These are phyloP conservation scores for Cladobotryum protrusum DNA, from an alignment of 2,329 filamentous ascomycete species.

Conservation along the genomic window DNA sequence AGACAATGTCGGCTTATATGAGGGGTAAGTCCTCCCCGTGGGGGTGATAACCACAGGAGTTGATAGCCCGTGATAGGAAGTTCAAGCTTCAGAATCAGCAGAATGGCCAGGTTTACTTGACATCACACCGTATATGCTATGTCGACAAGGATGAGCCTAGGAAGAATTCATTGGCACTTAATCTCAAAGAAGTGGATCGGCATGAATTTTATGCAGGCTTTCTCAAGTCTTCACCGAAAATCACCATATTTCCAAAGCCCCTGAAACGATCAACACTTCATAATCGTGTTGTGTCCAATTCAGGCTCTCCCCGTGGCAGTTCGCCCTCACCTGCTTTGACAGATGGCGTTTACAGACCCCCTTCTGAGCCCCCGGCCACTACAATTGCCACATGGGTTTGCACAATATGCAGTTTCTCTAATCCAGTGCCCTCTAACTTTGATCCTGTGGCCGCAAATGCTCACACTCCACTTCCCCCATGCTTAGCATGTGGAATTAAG, in stretches of 20 bases:
- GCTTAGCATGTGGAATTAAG: slow-evolving; percentile 89
- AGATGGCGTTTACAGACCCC: slow-evolving; percentile 36
- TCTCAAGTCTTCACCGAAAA: slow-evolving; percentile 88
- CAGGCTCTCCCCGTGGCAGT: slow-evolving; percentile 39
- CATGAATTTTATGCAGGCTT: slow-evolving; percentile 92
- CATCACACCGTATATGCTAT: slow-evolving; percentile 92
- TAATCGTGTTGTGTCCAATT: slow-evolving; percentile 43
- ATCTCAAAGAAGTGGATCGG: slow-evolving; percentile 85
- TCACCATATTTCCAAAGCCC: slow-evolving; percentile 81
- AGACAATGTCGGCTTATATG: slow-evolving; percentile 94
- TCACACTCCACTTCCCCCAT: slow-evolving; percentile 76
- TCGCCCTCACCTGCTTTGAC: slow-evolving; percentile 41
- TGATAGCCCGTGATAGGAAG: slow-evolving; percentile 54
- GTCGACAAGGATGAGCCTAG: slow-evolving; percentile 84
- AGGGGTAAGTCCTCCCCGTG: slow-evolving; percentile 63
- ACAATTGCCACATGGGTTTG: slow-evolving; percentile 85
- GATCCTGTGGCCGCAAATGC: slow-evolving; percentile 75
- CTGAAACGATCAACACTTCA: slow-evolving; percentile 58
- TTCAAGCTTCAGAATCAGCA: slow-evolving; percentile 92
- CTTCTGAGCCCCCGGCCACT: slow-evolving; percentile 36
- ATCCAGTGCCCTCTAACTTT: slow-evolving; percentile 88
- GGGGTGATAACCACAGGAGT: not conserved
- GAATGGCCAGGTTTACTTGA: slow-evolving; percentile 93
- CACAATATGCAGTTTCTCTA: slow-evolving; percentile 91
- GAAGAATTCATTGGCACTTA: slow-evolving; percentile 75